Evolutionary conservation across 2,329 filamentous ascomycete genomes (phyloP).

Genomic region (Exophiala lecanii-corni): DNA sequence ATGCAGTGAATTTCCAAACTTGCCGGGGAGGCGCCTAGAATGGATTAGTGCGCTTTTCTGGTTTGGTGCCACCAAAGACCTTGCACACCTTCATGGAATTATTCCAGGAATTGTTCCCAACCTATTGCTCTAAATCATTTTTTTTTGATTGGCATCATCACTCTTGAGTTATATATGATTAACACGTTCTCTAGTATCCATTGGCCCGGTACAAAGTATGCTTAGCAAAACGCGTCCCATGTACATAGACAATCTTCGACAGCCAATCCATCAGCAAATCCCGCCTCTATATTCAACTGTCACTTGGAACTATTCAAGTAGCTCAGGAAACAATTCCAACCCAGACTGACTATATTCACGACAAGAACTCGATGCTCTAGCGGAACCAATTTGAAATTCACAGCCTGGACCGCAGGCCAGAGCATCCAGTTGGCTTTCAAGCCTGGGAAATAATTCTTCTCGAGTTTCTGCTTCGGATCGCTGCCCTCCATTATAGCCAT

Average conservation of each 20-base stretch:
- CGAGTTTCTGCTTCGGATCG: constrained; percentile 63
- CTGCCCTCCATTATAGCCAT: constrained; percentile 79
- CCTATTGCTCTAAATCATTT: background rate
- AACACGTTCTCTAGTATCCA: no score
- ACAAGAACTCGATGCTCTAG: constrained; percentile 78
- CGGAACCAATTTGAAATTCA: constrained; percentile 85
- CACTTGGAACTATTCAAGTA: constrained; percentile 46
- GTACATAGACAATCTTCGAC: no score
- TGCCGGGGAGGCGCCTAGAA: no score
- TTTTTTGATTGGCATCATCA: background rate
- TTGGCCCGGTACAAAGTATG: no score
- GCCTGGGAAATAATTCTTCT: constrained; percentile 64
- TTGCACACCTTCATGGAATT: no score
- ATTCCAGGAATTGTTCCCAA: background rate
- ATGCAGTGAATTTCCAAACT: no score
- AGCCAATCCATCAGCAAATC: no score
- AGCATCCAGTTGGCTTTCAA: constrained; percentile 80
- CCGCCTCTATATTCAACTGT: no score
- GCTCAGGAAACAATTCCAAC: constrained; percentile 58
- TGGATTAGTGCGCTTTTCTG: no score
- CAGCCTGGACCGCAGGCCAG: constrained; percentile 78
- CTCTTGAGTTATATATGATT: background rate
- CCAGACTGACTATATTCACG: constrained; percentile 74
- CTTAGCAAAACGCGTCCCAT: no score
- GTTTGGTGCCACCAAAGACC: no score